These are phyloP conservation scores for Phytophthora capsici DNA, from an alignment of 352 stramenopile species.

Conservation along the genomic window DNA sequence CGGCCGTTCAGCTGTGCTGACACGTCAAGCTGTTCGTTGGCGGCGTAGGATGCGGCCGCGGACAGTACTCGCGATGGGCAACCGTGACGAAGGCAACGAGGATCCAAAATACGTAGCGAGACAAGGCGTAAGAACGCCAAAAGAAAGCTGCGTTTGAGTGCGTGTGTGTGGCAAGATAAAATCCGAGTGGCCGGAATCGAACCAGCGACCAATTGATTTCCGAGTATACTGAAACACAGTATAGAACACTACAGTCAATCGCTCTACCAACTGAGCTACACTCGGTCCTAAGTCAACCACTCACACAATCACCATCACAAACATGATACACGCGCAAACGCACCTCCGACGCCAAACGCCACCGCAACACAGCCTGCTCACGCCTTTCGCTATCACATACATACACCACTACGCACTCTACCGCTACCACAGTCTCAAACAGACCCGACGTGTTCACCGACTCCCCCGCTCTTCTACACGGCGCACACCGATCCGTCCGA, in stretches of 20 bases:
- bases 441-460: background rate
- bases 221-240: constrained; percentile 2
- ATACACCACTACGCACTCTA: background rate
- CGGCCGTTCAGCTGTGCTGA: too few relatives aligned
- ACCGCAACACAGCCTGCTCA: background rate
- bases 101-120: too few relatives aligned
- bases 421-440: background rate
- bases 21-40: too few relatives aligned
- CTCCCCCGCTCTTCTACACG: background rate
- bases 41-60: too few relatives aligned
- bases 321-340: background rate
- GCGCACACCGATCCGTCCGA: background rate
- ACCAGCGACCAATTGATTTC: background rate
- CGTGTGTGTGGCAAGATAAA: background rate
- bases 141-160: too few relatives aligned
- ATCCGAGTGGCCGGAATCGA: background rate
- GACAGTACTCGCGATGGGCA: too few relatives aligned
- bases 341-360: background rate
- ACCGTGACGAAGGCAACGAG: too few relatives aligned
- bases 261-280: constrained; percentile 1
- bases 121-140: too few relatives aligned
- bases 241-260: constrained; percentile 7
- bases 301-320: background rate
- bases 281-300: background rate
- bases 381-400: background rate